Base-by-base conservation (phyloP, 2,329 filamentous ascomycete genomes). In the Aspergillus caelatus region DNA sequence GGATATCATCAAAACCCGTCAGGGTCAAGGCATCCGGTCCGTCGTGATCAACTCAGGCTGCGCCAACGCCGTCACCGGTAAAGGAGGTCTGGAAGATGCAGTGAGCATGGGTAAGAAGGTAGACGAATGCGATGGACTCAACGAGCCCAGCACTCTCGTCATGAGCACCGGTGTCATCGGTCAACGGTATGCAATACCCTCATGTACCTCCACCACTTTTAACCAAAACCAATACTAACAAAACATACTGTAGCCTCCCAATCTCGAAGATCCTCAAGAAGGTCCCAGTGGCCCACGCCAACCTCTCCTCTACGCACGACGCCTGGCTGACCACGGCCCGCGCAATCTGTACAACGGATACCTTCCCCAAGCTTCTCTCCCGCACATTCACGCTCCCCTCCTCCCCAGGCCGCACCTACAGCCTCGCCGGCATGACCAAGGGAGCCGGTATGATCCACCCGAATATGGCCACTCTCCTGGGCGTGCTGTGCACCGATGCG, bases 121-220 rank as follows among this genome's bases (percentile, higher is more conserved):
- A 8, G 93, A 97, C 75, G 82, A 87, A 60, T 86, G 85, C 70
- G 87, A 87, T 66, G 78, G 78, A n/a, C 71, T 77, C 12, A 77
- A 79, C 50, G 81, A 83, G 54, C 81, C 85, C 43, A 85, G 84
- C 68, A 95, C 92, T n/a, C 84, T 99, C 55, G 94, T 98, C 65
- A 98, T 99, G 95, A 97, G 93, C 77, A 99, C 95, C 2, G 95
- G 95, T 60, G 95, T 99, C 52, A 99, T 99, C 75, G 95, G 95
- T 10, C 94, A 98, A 80, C 89, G 92, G 89, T 90, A 77, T 68
- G 80, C 67, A 21, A n/a, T 32, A 21, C 4, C 59, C 52, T 16
- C 52, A 55, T 41, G 21, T 26, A 32, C 26, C 26, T 34, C 10
- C 11, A 34, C n/a, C n/a, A 36, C 11, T 9, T 9, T 19, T 53